Evolutionary conservation across 140 eudicot genomes (phyloP).

Genomic region (Ambrosia hybrid): DNA sequence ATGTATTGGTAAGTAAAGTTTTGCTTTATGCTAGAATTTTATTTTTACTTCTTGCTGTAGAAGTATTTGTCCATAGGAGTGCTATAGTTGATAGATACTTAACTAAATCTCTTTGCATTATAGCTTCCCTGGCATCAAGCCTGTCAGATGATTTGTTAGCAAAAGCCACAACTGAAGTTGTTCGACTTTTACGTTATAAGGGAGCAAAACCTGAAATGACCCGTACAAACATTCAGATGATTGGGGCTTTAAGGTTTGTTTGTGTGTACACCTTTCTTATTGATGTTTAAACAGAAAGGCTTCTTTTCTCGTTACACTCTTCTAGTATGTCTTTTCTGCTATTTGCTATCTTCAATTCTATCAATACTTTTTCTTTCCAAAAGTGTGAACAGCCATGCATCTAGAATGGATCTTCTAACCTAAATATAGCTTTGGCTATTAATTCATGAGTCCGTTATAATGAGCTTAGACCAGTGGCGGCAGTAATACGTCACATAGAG

Average conservation of each 20-base stretch:
- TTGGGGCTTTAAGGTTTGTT: constrained; percentile 90
- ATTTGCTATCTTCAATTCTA: neutral
- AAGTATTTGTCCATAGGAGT: constrained; percentile 8
- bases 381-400: neutral
- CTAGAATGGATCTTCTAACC: neutral
- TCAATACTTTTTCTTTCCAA: neutral
- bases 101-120: constrained; percentile 16
- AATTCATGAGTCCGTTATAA: neutral
- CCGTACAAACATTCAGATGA: constrained; percentile 96
- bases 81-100: neutral
- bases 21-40: neutral
- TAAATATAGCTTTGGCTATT: neutral
- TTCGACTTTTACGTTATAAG: constrained; percentile 59
- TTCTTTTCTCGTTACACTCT: too few species aligned
- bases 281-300: neutral
- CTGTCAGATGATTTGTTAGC: constrained; percentile 96
- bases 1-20: constrained; percentile 71
- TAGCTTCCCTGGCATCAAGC: constrained; percentile 93
- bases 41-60: constrained; percentile 3
- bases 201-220: constrained; percentile 81
- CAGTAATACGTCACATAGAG: too few species aligned
- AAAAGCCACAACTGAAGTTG: constrained; percentile 87
- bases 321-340: neutral
- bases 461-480: too few species aligned
- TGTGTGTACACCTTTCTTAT: neutral